A percentile compares a stretch with the other conserved stretches of the same genome.
phyloP scores from a whole-genome alignment of 768 basidiomycete genomes.

The Pleurotus salmoneostramineus region DNA sequence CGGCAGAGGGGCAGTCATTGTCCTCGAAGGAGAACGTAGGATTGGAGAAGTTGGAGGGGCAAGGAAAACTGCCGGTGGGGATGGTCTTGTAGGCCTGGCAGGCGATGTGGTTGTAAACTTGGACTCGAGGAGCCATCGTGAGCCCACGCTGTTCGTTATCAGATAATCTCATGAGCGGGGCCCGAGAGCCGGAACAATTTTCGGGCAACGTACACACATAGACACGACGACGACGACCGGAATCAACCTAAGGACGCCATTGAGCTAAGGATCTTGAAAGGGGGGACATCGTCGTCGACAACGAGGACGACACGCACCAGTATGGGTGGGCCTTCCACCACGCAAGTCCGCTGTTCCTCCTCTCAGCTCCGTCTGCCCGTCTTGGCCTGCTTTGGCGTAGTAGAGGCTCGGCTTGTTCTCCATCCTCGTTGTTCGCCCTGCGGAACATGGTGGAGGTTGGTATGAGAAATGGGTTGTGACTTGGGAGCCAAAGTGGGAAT shows the following conservation, averaged over 20 bases:
- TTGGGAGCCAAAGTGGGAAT: slow-evolving; percentile 5
- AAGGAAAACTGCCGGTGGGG: background rate
- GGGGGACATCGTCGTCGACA: background rate
- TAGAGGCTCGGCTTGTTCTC: slow-evolving; percentile 1
- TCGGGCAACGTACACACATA: slow-evolving; percentile 49
- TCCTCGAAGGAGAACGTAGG: background rate
- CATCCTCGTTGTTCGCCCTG: slow-evolving; percentile 5
- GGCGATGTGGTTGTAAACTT: slow-evolving; percentile 76
- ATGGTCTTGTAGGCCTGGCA: slow-evolving; percentile 45
- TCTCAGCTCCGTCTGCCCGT: background rate
- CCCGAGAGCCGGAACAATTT: slow-evolving; percentile 2
- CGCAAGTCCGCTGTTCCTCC: background rate
- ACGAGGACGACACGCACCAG: slow-evolving; percentile 30
- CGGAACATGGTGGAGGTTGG: background rate
- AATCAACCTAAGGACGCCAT: slow-evolving; percentile 50
- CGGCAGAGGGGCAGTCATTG: slow-evolving; percentile 27
- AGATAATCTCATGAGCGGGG: slow-evolving; percentile 8
- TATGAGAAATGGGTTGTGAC: background rate
- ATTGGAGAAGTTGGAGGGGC: slow-evolving; percentile 3
- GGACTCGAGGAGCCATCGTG: slow-evolving; percentile 74
- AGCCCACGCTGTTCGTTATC: slow-evolving; percentile 58
- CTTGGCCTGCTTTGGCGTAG: background rate
- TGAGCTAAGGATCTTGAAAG: background rate
- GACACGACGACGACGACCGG: slow-evolving; percentile 66
- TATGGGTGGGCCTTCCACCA: slow-evolving; percentile 34